Base-by-base conservation (phyloP, 106 monocot species). In the Allium sativum region DNA sequence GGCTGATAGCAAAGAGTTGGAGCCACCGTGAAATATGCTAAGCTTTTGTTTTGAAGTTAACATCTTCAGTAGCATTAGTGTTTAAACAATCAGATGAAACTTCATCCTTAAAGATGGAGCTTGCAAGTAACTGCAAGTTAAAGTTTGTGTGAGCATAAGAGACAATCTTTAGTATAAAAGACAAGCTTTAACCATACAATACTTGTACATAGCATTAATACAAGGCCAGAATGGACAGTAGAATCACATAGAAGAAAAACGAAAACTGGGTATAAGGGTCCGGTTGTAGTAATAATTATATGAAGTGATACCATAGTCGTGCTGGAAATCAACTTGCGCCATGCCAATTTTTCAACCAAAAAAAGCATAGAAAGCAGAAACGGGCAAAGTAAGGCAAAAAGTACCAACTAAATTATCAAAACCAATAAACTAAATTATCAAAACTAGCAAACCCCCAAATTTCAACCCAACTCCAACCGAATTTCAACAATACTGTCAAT, bases 171-270 rank as follows among this genome's bases (percentile, higher is more conserved):
- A n/a, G n/a, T n/a, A n/a, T n/a, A n/a, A n/a, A n/a, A n/a, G n/a
- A n/a, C 78, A 68, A 98, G 80, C 82, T 98, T 98, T 77, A 98
- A 66, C 98, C 98, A 98, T 76, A 84, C 63, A 72, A 85, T 79
- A 69, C 87, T 70, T 42, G 84, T 82, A 76, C 80, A 63, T 18
- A 98, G 69, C 91, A 98, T 98, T 46, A 98, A 76, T 47, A 72
- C 44, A 44, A 98, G 70, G 55, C 96, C 96, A 66, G 82, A 98
- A 64, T 88, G 69, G 64, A 98, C 88, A 48, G 87, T 84, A 67
- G 96, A 98, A 66, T 92, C 87, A 81, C 65, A 87, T 76, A 80
- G 84, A 14, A 96, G 78, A 67, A 91, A 91, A 54, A 96, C 73
- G 64, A 84, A 65, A 72, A 84, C 79, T 41, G 95, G 87, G 76